Conservation (phyloP, 1,284 basidiomycete species). For the Pseudozyma sp. region DNA sequence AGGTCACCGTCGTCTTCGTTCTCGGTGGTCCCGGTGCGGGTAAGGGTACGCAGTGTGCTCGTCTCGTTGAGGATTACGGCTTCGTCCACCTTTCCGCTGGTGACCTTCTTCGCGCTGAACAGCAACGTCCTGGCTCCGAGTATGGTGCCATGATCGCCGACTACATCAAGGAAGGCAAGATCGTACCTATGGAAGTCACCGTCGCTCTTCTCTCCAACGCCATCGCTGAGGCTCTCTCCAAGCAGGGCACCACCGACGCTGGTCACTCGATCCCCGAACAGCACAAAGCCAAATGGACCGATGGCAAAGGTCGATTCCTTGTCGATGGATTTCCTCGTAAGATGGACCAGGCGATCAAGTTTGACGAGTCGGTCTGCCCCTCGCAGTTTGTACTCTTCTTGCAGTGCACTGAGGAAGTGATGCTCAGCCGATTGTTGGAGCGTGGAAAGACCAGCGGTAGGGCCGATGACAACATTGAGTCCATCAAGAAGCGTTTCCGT, state of each 20-base stretch:
- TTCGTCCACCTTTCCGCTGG: constrained; percentile 98
- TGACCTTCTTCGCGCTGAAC: constrained; percentile 94
- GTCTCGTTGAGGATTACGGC: constrained; percentile 86
- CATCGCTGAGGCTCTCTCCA: constrained; percentile 78
- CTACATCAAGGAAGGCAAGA: constrained; percentile 90
- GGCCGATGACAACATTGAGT: constrained; percentile 94
- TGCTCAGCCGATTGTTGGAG: constrained; percentile 86
- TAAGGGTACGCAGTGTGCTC: constrained; percentile 94
- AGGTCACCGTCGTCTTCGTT: constrained; percentile 92
- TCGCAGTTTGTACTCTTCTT: constrained; percentile 88
- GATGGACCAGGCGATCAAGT: constrained; percentile 96
- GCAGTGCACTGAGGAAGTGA: constrained; percentile 87
- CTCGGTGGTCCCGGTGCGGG: constrained; percentile 97
- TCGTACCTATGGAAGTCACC: constrained; percentile 97
- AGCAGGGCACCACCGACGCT: constrained; percentile 30
- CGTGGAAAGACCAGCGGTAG: constrained; percentile 93
- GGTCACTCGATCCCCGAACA: constrained; percentile 34
- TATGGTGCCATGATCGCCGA: constrained; percentile 88
- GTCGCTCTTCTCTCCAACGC: constrained; percentile 95
- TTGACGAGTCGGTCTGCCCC: constrained; percentile 83
- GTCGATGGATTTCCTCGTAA: constrained; percentile 98
- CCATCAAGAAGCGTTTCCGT: constrained; percentile 96
- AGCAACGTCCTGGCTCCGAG: constrained; percentile 84
- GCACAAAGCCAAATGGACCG: constrained; percentile 75
- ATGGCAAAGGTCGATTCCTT: constrained; percentile 86